phyloP scores from a whole-genome alignment of 371 early-diverging fungal genomes.

The Basidiobolus heterosporus region DNA sequence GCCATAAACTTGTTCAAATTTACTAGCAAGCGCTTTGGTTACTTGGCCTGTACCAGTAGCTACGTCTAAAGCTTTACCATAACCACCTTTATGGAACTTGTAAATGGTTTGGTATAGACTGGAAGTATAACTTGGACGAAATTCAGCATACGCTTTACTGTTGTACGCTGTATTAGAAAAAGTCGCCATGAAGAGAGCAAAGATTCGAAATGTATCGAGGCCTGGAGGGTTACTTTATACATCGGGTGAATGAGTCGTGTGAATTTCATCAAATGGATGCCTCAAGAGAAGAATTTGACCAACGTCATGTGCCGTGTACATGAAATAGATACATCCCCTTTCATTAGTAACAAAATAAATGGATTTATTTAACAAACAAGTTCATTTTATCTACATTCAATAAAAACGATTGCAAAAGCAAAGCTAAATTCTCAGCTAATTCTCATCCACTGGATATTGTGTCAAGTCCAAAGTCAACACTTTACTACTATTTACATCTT shows the following conservation, averaged over 20 bases:
- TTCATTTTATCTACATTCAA: neutral
- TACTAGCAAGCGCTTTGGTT: constrained; percentile 21
- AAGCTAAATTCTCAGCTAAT: constrained; percentile 1
- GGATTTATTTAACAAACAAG: too few relatives aligned
- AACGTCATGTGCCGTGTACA: too few relatives aligned
- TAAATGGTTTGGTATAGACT: neutral
- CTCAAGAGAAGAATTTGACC: too few relatives aligned
- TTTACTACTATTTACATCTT: constrained; percentile 61
- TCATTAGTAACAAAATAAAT: too few relatives aligned
- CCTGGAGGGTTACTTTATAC: too few relatives aligned
- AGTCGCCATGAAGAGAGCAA: too few relatives aligned
- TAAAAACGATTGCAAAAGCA: neutral
- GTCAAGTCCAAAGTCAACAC: constrained; percentile 53
- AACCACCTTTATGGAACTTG: constrained; percentile 10
- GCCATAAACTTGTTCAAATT: constrained; percentile 27
- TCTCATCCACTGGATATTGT: constrained; percentile 12
- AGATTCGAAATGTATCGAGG: too few relatives aligned
- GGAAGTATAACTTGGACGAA: constrained; percentile 2
- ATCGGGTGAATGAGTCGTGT: too few relatives aligned
- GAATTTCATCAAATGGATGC: too few relatives aligned
- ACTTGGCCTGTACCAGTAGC: constrained; percentile 38
- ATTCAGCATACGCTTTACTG: constrained; percentile 3
- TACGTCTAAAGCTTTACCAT: constrained; percentile 20
- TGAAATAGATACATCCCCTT: too few relatives aligned
- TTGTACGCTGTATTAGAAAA: constrained; percentile 4